A percentile compares a stretch with the other conserved stretches of the same genome.
phyloP scores from a whole-genome alignment of 169 alveolate species.

The Plasmodium falciparum region DNA sequence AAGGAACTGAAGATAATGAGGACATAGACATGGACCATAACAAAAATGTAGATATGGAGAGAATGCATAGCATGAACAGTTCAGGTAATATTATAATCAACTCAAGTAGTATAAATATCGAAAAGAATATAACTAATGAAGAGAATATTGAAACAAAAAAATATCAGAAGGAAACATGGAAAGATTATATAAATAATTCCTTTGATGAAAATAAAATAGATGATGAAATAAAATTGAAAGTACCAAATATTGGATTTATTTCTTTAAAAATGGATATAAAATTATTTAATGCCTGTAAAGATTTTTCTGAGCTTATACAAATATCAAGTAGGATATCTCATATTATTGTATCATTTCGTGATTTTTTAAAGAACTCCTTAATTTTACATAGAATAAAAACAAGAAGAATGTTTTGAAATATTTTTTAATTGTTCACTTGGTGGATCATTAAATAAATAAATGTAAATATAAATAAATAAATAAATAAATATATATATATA shows the following conservation, averaged over 20 bases:
- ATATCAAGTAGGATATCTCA: slow-evolving; percentile 60
- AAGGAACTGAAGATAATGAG: slow-evolving; percentile 3
- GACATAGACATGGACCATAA: background rate
- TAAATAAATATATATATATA: no score
- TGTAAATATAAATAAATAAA: no score
- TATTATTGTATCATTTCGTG: slow-evolving; percentile 68
- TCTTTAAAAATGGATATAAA: slow-evolving; percentile 54
- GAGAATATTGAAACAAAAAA: background rate
- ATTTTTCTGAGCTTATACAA: slow-evolving; percentile 59
- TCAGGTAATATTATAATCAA: no score
- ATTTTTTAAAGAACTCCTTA: slow-evolving; percentile 48
- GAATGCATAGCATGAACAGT: background rate
- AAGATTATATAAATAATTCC: background rate
- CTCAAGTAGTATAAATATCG: background rate
- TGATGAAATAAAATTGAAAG: background rate
- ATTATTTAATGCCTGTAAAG: slow-evolving; percentile 50
- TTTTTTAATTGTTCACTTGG: no score
- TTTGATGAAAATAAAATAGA: background rate
- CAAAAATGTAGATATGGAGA: background rate
- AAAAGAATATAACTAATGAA: slow-evolving; percentile 6
- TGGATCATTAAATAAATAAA: no score
- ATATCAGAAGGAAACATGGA: background rate
- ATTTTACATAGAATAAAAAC: slow-evolving; percentile 42
- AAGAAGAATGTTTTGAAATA: slow-evolving; percentile 31
- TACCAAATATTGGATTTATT: slow-evolving; percentile 68